phyloP scores from a whole-genome alignment of 805 yeast species.

The Teunomyces stri region DNA sequence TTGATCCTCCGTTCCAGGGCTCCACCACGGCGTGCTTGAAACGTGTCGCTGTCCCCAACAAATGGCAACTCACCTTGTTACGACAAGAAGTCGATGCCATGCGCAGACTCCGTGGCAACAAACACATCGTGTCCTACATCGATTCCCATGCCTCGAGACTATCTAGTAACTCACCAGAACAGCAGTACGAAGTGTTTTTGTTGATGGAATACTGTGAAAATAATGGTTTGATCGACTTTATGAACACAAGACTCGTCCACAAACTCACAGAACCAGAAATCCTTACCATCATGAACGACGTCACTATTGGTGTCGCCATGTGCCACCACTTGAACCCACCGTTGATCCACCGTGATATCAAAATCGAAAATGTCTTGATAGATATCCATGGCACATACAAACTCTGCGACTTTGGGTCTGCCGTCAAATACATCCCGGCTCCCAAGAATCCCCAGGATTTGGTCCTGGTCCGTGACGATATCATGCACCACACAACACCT shows the following conservation, averaged over 20 bases:
- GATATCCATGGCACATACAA: conserved; percentile 59
- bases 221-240: conserved; percentile 74
- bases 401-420: conserved; percentile 81
- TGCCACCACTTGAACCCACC: conserved; percentile 75
- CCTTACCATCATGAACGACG: conserved; percentile 63
- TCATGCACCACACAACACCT: conserved; percentile 78
- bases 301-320: conserved; percentile 71
- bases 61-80: conserved; percentile 72
- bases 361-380: conserved; percentile 76
- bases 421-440: conserved; percentile 60
- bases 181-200: conserved; percentile 71
- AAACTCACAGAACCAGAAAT: conserved; percentile 69
- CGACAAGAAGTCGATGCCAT: conserved; percentile 97
- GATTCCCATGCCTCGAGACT: conserved; percentile 92
- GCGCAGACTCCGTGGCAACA: conserved; percentile 79
- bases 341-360: conserved; percentile 74
- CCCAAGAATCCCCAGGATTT: conserved; percentile 64
- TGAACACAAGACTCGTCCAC: conserved; percentile 68
- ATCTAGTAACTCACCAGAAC: conserved; percentile 28
- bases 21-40: conserved; percentile 74
- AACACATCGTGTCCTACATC: conserved; percentile 81
- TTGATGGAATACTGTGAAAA: conserved; percentile 78
- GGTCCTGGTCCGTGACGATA: conserved; percentile 59
- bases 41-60: conserved; percentile 93
- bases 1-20: conserved; percentile 58